These are phyloP conservation scores for Madurella mycetomatis DNA, from an alignment of 2,329 filamentous ascomycete species.

Conservation along the genomic window DNA sequence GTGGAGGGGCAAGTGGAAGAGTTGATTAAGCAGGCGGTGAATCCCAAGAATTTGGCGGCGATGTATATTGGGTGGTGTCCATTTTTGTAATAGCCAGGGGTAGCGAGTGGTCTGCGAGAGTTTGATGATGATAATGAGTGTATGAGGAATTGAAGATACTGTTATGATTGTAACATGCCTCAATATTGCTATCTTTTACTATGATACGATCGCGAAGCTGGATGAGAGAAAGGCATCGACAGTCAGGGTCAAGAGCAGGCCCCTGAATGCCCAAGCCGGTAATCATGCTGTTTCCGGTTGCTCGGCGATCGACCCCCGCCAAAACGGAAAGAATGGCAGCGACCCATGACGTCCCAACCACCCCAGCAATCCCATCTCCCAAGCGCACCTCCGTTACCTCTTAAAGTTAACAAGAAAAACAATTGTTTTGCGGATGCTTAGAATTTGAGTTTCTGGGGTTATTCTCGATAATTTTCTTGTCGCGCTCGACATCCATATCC, in stretches of 20 bases:
- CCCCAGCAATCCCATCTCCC: neutral
- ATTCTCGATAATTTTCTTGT: neutral
- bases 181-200: too few relatives aligned
- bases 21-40: conserved; percentile 80
- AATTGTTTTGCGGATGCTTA: conserved; percentile 1
- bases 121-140: neutral
- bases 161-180: too few relatives aligned
- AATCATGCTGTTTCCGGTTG: neutral
- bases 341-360: neutral
- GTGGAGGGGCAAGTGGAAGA: conserved; percentile 98
- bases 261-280: neutral
- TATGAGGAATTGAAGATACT: neutral
- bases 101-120: neutral
- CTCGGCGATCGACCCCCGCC: neutral
- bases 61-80: conserved; percentile 97
- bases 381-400: conserved; percentile 2
- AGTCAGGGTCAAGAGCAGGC: neutral
- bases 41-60: conserved; percentile 70
- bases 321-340: neutral
- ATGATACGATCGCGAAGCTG: too few relatives aligned
- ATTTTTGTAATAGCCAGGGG: conserved; percentile 41
- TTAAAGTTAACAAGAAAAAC: neutral
- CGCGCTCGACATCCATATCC: neutral
- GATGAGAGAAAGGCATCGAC: too few relatives aligned
- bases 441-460: neutral